Conservation (phyloP, 2,329 filamentous ascomycete species). For the Talaromyces sp. region DNA sequence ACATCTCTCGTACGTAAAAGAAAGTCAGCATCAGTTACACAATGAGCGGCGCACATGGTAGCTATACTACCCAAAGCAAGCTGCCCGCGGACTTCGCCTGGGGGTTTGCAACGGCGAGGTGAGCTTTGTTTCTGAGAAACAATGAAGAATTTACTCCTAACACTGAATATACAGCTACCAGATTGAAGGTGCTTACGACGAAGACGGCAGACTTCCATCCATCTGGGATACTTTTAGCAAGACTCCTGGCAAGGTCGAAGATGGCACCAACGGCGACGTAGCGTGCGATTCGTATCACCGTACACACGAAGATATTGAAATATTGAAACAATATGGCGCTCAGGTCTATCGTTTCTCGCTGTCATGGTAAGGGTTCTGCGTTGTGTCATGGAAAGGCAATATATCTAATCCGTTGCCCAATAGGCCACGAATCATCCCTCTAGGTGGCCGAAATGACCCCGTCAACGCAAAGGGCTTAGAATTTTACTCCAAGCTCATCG, state of each 20-base stretch:
- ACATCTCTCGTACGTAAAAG: neutral
- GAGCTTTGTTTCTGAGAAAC: constrained; percentile 12
- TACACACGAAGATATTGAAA: constrained; percentile 67
- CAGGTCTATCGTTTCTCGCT: constrained; percentile 79
- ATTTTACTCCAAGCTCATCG: constrained; percentile 73
- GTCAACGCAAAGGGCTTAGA: constrained; percentile 73
- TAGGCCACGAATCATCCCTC: constrained; percentile 69
- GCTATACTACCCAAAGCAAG: constrained; percentile 18
- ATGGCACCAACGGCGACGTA: constrained; percentile 66
- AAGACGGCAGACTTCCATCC: constrained; percentile 73
- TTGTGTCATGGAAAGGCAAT: neutral
- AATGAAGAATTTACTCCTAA: neutral
- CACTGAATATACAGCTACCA: constrained; percentile 63
- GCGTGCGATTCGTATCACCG: constrained; percentile 87
- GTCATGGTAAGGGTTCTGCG: constrained; percentile 50
- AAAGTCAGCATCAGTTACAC: neutral
- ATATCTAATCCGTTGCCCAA: neutral
- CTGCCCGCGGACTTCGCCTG: constrained; percentile 68
- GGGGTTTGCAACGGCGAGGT: constrained; percentile 77
- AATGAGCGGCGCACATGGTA: neutral
- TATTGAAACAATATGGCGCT: constrained; percentile 69
- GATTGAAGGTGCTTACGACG: constrained; percentile 70
- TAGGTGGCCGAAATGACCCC: constrained; percentile 77
- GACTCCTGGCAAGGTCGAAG: constrained; percentile 76
- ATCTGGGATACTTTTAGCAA: constrained; percentile 91